Conservation (phyloP, 1,284 basidiomycete genomes). For the Schizopora paradoxa region DNA sequence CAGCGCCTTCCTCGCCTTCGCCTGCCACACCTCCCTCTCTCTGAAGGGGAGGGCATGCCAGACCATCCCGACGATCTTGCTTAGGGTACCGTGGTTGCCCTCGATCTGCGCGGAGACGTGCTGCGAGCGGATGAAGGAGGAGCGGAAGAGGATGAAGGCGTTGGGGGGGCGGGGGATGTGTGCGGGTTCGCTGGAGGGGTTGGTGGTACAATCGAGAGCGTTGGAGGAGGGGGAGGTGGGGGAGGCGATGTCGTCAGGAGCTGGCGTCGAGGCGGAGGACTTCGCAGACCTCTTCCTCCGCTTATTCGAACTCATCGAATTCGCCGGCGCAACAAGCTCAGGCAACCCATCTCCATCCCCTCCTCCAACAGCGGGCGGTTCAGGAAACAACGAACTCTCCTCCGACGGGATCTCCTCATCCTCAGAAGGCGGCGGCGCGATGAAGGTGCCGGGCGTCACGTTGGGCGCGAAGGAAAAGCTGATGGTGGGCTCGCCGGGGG, state of each 20-base stretch:
- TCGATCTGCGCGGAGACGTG: constrained; percentile 73
- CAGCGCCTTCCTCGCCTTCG: constrained; percentile 55
- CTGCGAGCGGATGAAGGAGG: constrained; percentile 69
- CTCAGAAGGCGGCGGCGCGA: constrained; percentile 36
- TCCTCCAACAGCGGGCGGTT: constrained; percentile 28
- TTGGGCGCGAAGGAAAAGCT: constrained; percentile 54
- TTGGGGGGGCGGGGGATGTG: constrained; percentile 85
- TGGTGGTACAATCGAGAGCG: neutral
- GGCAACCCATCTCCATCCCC: neutral
- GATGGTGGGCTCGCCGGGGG: constrained; percentile 29
- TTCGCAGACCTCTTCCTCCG: neutral
- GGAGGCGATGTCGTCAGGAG: neutral
- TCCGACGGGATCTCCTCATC: constrained; percentile 31
- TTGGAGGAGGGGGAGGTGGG: neutral
- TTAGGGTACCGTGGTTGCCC: constrained; percentile 74
- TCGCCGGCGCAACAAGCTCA: neutral
- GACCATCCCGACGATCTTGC: constrained; percentile 66
- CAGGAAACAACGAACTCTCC: neutral
- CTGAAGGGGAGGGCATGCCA: constrained; percentile 67
- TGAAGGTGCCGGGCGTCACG: constrained; percentile 56
- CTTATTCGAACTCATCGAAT: neutral
- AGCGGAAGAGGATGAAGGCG: constrained; percentile 86
- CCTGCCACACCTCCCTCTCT: constrained; percentile 67
- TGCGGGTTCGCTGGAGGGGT: constrained; percentile 5
- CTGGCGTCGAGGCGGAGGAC: constrained; percentile 1